Evolutionary conservation across 1,139 yeast genomes (phyloP), one percentile per base, ranked within the genome.

Genomic region (Sugiyamaella novakii): DNA sequence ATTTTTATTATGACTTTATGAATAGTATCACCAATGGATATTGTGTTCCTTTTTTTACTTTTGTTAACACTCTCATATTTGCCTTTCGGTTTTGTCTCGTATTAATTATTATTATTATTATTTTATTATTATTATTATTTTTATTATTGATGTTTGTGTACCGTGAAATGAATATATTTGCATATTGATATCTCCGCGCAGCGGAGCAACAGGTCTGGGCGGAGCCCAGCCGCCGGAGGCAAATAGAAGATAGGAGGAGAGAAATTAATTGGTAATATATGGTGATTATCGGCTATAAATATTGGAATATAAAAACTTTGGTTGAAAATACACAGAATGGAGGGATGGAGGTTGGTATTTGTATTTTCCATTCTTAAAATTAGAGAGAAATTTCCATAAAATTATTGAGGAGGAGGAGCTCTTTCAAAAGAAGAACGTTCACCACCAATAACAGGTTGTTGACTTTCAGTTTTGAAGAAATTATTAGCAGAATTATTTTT

Each of bases 371-470:
- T 38, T 38, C 42, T 38, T 36, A 36, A 36, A 24, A 10, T 15
- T n/a, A n/a, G n/a, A 28, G 41, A 37, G 8, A 24, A 17, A 5
- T 27, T 31, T 31, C 17, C 21, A 17, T 31, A 31, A 31, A 29
- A 29, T 17, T 8, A 6, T 31, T 6, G 37, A 19, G 10, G 37
- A 15, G 25, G 37, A 17, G 42, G 30, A 15, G 24, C 54, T 49
- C 60, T 49, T 42, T 56, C 59, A 44, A 54, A 59, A 17, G 59
- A 55, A 3, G 57, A 52, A 12, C 53, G 52, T 17, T 54, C 59
- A 14, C 44, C 43, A 17, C 39, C 43, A 30, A 56, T 53, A 39
- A 54, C 58, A n/a, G 60, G 60, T 38, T 57, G 48, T 39, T 57
- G 57, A 10, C 57, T 50, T 33, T 53, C 59, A 31, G 51, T 42